phyloP scores from a whole-genome alignment of 495 filamentous ascomycete species.

The Aspergillus mulundensis region DNA sequence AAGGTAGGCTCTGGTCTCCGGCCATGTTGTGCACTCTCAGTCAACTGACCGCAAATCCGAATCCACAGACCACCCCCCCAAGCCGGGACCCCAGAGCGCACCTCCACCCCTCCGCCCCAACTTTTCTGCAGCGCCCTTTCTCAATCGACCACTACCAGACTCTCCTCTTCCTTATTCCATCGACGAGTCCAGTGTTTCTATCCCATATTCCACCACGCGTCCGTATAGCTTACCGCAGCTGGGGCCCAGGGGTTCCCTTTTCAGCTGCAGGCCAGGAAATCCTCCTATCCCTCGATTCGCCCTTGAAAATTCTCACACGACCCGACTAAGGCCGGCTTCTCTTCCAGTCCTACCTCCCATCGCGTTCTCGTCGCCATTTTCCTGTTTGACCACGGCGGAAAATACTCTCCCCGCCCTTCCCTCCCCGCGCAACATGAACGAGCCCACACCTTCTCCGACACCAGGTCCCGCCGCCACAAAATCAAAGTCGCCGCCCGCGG shows the following conservation, averaged over 20 bases:
- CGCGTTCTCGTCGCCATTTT: neutral
- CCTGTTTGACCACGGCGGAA: neutral
- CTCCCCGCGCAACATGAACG: conserved; percentile 24
- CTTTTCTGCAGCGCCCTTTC: neutral
- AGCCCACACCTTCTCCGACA: conserved; percentile 38
- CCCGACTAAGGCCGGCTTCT: conserved; percentile 8
- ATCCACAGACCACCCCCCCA: neutral
- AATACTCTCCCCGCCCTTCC: neutral
- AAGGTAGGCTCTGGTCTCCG: neutral
- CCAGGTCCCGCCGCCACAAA: conserved; percentile 31
- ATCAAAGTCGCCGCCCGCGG: conserved; percentile 33
- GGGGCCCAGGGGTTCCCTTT: conserved; percentile 30
- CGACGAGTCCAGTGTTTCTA: no score
- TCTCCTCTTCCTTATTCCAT: conserved; percentile 31
- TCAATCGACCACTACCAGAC: conserved; percentile 3
- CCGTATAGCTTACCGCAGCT: conserved; percentile 19
- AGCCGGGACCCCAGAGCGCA: neutral
- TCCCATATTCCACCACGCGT: conserved; percentile 22
- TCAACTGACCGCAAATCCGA: neutral
- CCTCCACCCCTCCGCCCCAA: neutral
- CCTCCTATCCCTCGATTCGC: conserved; percentile 18
- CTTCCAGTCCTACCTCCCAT: conserved; percentile 3
- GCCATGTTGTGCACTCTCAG: neutral
- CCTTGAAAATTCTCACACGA: conserved; percentile 2
- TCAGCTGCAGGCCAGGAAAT: conserved; percentile 26